Evolutionary conservation across 176 grass and related monocot genomes (phyloP).

Genomic region (Oropetium thomaeum): DNA sequence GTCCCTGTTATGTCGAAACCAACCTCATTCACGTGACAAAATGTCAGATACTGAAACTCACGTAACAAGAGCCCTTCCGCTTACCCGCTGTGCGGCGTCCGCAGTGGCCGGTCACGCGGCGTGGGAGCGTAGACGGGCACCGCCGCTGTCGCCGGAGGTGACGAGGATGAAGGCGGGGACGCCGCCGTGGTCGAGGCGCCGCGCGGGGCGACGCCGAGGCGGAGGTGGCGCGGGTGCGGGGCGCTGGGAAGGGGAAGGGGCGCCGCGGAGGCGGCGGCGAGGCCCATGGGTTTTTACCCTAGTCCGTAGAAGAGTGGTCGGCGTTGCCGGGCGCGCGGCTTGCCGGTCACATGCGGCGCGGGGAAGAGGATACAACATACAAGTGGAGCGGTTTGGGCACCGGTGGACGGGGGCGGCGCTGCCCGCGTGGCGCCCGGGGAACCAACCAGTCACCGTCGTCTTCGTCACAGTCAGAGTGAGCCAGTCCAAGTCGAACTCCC

Average conservation of each 20-base stretch:
- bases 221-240: neutral
- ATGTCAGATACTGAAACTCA: neutral
- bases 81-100: slow-evolving; percentile 94
- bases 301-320: no score
- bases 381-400: neutral
- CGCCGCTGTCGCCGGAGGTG: neutral
- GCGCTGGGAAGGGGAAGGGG: neutral
- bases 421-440: neutral
- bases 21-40: neutral
- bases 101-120: slow-evolving; percentile 60
- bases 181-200: neutral
- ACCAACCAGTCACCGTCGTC: no score
- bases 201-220: neutral
- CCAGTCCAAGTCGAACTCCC: no score
- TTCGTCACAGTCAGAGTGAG: neutral
- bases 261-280: neutral
- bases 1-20: no score
- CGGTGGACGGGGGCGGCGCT: neutral
- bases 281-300: no score
- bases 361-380: neutral
- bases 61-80: neutral
- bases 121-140: slow-evolving; percentile 64
- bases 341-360: neutral
- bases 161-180: neutral
- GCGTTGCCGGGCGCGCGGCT: neutral